Base-by-base conservation (phyloP, 192 early-diverging fungal species). In the Backusella psychrophila region DNA sequence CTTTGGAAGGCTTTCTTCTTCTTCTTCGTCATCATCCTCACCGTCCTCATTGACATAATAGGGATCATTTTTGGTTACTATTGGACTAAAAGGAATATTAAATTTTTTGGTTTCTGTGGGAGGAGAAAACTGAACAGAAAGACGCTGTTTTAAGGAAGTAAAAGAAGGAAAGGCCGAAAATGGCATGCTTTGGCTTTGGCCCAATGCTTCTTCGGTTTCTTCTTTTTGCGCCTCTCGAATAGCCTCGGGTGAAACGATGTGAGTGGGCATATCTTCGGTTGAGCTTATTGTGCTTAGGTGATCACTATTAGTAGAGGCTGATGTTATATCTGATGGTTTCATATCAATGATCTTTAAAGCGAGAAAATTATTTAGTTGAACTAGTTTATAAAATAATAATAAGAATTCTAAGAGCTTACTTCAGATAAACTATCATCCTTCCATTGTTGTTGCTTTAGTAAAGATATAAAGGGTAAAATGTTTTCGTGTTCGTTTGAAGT, bases 211-310 rank as follows among this genome's bases (percentile, higher is more conserved):
- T 38, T 74, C 76, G 53, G 59, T 73, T 49, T 81, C 80, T 71
- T 81, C 80, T 21, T 73, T 49, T 56, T 77, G 66, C 3, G 76
- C 80, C 66, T 70, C 68, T 41, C 76, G 39, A 63, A 81, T 77
- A 15, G 76, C 80, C 69, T 81, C 80, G 4, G 80, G 76, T 17
- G 80, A 74, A 19, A 81, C 76, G 26, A 81, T 42, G 34, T 81
- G 80, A 6, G 78, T 75, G 14, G 41, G 69, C 29, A 44, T 39
- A 38, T 71, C 70, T 31, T 71, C 70, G 6, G 70, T 44, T 33
- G 23, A 41, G 23, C 56, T 71, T 42, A 33, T 71, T 23, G 23
- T 29, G 11, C 56, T 63, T 29, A 29, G 56, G 11, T 29, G 56
- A 29, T 63, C 56, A 2, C 56, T n/a, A 63, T 63, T 63, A 63